Evolutionary conservation across 768 basidiomycete species (phyloP).

Genomic region (Amanita inopinata): DNA sequence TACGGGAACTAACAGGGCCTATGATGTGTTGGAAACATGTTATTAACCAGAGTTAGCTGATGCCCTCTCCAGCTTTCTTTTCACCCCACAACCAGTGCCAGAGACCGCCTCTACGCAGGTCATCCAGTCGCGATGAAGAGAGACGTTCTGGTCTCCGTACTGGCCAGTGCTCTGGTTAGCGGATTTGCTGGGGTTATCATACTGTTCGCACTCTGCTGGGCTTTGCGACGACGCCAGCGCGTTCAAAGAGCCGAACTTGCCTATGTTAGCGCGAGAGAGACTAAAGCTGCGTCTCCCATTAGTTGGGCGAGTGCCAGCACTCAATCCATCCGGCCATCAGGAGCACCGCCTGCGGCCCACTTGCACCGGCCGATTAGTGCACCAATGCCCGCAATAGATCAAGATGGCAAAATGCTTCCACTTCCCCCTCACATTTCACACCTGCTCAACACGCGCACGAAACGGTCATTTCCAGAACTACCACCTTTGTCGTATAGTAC

Average conservation of each 20-base stretch:
- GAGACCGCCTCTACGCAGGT: background rate
- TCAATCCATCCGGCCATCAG: background rate
- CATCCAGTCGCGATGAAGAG: background rate
- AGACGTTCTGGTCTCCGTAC: background rate
- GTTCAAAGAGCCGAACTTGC: background rate
- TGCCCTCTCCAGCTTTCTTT: background rate
- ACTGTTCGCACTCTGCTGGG: background rate
- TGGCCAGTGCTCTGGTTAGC: slow-evolving; percentile 1
- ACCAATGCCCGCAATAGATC: background rate
- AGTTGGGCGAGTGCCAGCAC: background rate
- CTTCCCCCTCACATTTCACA: slow-evolving; percentile 2
- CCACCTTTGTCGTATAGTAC: background rate
- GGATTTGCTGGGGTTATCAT: background rate
- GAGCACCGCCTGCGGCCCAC: background rate
- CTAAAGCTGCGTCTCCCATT: background rate
- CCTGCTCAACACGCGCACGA: background rate
- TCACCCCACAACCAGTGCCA: too few relatives aligned
- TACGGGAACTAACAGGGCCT: background rate
- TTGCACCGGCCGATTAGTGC: background rate
- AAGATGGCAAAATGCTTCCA: background rate
- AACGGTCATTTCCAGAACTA: background rate
- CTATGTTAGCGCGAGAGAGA: background rate
- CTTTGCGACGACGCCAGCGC: background rate
- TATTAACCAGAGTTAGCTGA: slow-evolving; percentile 2
- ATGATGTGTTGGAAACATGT: background rate